phyloP scores from a whole-genome alignment of 2,329 filamentous ascomycete species.

The Aspergillus unguis region DNA sequence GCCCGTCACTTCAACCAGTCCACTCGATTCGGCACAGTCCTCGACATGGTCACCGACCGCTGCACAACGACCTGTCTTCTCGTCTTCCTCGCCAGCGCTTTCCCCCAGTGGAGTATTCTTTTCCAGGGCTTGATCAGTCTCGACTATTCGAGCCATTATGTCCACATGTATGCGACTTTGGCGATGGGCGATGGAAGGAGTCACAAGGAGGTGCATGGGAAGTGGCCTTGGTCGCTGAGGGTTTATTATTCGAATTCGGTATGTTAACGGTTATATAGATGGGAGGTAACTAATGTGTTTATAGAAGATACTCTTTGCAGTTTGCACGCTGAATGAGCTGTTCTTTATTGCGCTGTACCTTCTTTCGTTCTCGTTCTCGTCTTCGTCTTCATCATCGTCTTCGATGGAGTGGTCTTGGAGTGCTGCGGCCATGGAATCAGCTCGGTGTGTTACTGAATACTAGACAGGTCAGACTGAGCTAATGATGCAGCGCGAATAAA shows the following conservation, averaged over 20 bases:
- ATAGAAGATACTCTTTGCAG: slow-evolving; percentile 83
- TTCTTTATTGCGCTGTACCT: slow-evolving; percentile 99
- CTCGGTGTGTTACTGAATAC: slow-evolving; percentile 41
- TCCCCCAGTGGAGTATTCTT: slow-evolving; percentile 86
- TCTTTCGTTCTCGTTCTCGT: slow-evolving; percentile 96
- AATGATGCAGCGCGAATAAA: slow-evolving; percentile 69
- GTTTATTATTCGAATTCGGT: slow-evolving; percentile 50
- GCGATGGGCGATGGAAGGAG: slow-evolving; percentile 77
- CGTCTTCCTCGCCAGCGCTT: slow-evolving; percentile 90
- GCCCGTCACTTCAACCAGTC: slow-evolving; percentile 83
- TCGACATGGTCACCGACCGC: slow-evolving; percentile 98
- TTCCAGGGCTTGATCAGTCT: slow-evolving; percentile 92
- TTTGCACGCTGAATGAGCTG: slow-evolving; percentile 86
- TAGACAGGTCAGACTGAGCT: too few species aligned
- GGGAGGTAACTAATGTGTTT: too few species aligned
- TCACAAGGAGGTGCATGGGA: slow-evolving; percentile 92
- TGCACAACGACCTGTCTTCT: slow-evolving; percentile 94
- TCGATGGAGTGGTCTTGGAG: slow-evolving; percentile 82
- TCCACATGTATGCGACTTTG: slow-evolving; percentile 97
- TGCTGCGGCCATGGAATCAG: slow-evolving; percentile 89
- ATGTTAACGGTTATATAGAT: neutral
- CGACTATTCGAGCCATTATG: slow-evolving; percentile 93
- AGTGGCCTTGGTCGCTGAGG: slow-evolving; percentile 82
- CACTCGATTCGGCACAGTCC: slow-evolving; percentile 89
- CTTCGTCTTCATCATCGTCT: slow-evolving; percentile 63